phyloP scores from a whole-genome alignment of 2,329 filamentous ascomycete genomes.

The Dothidotthia symphoricarpi region DNA sequence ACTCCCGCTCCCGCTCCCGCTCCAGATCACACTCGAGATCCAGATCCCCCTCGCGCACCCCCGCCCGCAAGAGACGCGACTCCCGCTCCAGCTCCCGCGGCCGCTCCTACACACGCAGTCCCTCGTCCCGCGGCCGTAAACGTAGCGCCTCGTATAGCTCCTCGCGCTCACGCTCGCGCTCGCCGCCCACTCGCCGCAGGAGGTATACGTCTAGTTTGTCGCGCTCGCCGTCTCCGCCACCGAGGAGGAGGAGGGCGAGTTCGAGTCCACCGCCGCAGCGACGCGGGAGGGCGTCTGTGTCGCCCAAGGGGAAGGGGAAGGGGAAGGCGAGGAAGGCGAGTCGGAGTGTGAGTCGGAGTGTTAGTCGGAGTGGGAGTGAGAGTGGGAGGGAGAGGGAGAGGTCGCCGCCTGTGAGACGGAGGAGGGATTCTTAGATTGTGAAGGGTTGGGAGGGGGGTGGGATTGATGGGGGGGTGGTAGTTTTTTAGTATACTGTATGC shows the following conservation, averaged over 20 bases:
- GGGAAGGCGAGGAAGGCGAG: conserved; percentile 4
- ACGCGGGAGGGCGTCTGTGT: conserved; percentile 6
- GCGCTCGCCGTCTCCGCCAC: conserved; percentile 11
- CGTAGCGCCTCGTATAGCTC: conserved; percentile 1
- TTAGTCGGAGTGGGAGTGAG: conserved; percentile 4
- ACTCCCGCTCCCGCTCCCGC: conserved; percentile 18
- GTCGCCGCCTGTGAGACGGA: conserved; percentile 13
- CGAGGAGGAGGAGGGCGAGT: conserved; percentile 11
- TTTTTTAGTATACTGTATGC: no score
- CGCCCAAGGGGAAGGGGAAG: conserved; percentile 6
- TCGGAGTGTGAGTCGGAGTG: background rate
- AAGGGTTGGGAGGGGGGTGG: no score
- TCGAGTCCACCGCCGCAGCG: conserved; percentile 9
- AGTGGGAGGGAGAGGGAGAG: conserved; percentile 9
- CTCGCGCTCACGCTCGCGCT: conserved; percentile 32
- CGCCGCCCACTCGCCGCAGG: conserved; percentile 3
- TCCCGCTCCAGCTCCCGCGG: conserved; percentile 23
- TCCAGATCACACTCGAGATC: conserved; percentile 29
- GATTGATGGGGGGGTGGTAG: no score
- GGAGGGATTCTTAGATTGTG: conserved; percentile 12
- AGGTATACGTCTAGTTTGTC: conserved; percentile 5
- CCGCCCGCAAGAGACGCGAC: conserved; percentile 19
- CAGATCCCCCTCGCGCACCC: conserved; percentile 8
- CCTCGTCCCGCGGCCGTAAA: conserved; percentile 11
- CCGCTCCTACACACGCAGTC: conserved; percentile 18